Evolutionary conservation across 176 grass and related monocot genomes (phyloP), one percentile per base, ranked within the genome.

Genomic region (Zoysia pacifica): DNA sequence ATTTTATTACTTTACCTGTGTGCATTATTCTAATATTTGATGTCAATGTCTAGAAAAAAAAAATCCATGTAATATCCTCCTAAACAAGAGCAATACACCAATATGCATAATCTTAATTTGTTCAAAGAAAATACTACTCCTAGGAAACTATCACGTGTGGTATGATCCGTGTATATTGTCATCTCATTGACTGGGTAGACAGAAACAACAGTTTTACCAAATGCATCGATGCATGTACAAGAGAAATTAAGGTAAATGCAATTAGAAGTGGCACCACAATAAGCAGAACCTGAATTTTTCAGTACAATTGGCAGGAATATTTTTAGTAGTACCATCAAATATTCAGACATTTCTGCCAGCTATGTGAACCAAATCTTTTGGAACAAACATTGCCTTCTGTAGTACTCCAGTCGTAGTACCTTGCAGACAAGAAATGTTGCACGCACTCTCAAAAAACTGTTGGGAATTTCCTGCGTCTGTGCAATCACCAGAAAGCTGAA

Each of bases 371-470:
- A 72, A 72, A 63, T 72, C 79, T 72, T 64, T 42, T 81, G 68
- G 67, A 39, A 79, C 63, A 81, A 42, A 42, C 56, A 79, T 51
- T 64, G 79, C 47, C 64, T 51, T 46, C 41, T 55, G 28, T 28
- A 61, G 38, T 45, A 48, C 13, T 48, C 9, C 1, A 9, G n/a
- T 11, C 7, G 11, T 28, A 55, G 28, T 40, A 62, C 61, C 16
- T 52, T 42, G 64, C 60, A 66, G 81, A 83, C 72, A 75, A 36
- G 62, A 83, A 56, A 15, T 83, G 81, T 38, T 68, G 72, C 81
- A 67, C 62, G 81, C 81, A 69, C 81, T 83, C 61, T 67, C 41
- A 71, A 55, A 48, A 63, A 74, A 65, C 80, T 74, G 80, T 74
- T 82, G 60, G 62, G 62, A 74, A 74, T 64, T 65, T 64, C 7